Conservation (phyloP, 2,329 filamentous ascomycete species). For the Leptographium lundbergii region DNA sequence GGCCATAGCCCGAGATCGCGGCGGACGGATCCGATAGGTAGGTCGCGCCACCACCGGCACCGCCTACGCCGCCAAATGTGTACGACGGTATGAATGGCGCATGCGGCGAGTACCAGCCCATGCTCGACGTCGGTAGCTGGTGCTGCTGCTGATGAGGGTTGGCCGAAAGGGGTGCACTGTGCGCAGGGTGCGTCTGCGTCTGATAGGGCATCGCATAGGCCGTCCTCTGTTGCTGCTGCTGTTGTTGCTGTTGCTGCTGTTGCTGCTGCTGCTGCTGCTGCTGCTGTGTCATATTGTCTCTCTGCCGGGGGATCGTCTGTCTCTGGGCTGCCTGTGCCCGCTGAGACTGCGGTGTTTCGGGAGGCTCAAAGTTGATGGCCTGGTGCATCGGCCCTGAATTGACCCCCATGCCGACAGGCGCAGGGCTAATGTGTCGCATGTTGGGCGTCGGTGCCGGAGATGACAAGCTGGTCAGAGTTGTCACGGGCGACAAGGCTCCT, state of each 20-base stretch:
- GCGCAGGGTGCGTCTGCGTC: background rate
- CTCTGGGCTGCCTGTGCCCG: constrained; percentile 10
- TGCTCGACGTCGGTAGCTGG: constrained; percentile 21
- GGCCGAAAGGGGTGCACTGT: background rate
- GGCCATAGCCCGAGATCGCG: constrained; percentile 13
- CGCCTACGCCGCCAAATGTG: constrained; percentile 25
- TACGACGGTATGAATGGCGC: constrained; percentile 39
- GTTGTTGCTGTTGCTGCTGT: too few species aligned
- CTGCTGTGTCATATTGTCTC: background rate
- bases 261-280: background rate
- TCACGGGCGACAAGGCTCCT: constrained; percentile 24
- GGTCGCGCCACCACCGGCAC: constrained; percentile 12
- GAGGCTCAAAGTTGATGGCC: constrained; percentile 14
- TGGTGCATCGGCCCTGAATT: background rate
- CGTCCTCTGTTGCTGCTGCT: background rate
- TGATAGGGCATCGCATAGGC: background rate
- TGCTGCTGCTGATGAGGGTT: background rate
- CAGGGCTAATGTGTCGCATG: constrained; percentile 17
- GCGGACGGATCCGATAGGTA: constrained; percentile 12
- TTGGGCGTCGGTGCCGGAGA: constrained; percentile 23
- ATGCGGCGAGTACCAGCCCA: constrained; percentile 31
- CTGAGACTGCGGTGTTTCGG: constrained; percentile 12
- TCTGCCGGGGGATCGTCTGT: background rate
- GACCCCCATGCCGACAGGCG: constrained; percentile 9
- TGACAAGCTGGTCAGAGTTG: constrained; percentile 11